Conservation (phyloP, 2,329 filamentous ascomycete genomes). For the Aplosporella prunicola region DNA sequence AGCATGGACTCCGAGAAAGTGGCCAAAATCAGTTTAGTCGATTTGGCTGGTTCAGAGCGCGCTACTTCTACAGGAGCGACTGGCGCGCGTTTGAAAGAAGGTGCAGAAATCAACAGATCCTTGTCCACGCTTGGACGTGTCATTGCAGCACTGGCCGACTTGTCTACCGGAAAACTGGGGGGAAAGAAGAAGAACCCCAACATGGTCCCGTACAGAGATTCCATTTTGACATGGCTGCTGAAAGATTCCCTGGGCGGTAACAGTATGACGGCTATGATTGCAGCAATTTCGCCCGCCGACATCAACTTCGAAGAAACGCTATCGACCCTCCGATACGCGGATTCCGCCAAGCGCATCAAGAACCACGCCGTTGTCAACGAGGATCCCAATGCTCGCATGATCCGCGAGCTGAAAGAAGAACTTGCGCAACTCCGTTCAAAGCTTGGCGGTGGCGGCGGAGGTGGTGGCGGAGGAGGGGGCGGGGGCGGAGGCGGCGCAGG, state of each 20-base stretch:
- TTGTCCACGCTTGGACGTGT: slow-evolving; percentile 94
- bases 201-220: slow-evolving; percentile 94
- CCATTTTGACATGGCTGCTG: slow-evolving; percentile 87
- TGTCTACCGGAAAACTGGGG: slow-evolving; percentile 69
- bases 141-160: slow-evolving; percentile 87
- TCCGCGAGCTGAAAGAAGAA: slow-evolving; percentile 94
- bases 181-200: slow-evolving; percentile 71
- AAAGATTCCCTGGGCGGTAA: slow-evolving; percentile 97
- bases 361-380: slow-evolving; percentile 99
- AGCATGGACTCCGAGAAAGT: slow-evolving; percentile 98
- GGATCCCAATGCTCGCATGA: slow-evolving; percentile 98
- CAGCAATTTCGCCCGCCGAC: slow-evolving; percentile 92
- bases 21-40: slow-evolving; percentile 93
- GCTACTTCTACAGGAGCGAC: slow-evolving; percentile 96
- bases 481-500: slow-evolving; percentile 24
- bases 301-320: slow-evolving; percentile 99
- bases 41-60: slow-evolving; percentile 94
- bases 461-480: slow-evolving; percentile 21
- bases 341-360: slow-evolving; percentile 98
- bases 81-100: slow-evolving; percentile 88
- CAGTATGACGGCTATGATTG: slow-evolving; percentile 99
- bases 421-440: slow-evolving; percentile 78
- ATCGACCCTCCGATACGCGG: slow-evolving; percentile 89
- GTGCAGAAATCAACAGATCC: slow-evolving; percentile 96
- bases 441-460: slow-evolving; percentile 44